These are phyloP conservation scores for Claviceps capensis DNA, from an alignment of 2,329 filamentous ascomycete genomes.

Conservation along the genomic window DNA sequence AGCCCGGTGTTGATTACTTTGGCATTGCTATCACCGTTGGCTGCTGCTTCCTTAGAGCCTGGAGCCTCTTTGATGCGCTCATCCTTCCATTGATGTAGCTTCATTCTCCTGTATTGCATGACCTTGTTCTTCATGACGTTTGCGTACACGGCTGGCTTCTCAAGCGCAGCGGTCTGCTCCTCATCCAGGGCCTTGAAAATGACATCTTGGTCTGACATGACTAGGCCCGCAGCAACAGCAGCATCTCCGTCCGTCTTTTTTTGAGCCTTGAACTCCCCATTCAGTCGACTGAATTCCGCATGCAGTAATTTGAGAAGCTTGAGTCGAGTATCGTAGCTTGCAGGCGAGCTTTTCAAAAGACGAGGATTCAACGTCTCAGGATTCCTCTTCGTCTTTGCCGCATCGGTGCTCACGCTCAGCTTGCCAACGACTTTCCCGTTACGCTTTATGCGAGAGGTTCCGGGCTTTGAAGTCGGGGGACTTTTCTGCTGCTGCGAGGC, in stretches of 20 bases:
- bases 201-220: conserved; percentile 51
- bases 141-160: conserved; percentile 57
- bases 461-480: background rate
- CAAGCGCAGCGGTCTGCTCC: conserved; percentile 60
- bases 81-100: conserved; percentile 54
- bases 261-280: conserved; percentile 44
- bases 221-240: conserved; percentile 24
- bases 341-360: conserved; percentile 43
- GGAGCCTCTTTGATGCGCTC: conserved; percentile 30
- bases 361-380: conserved; percentile 53
- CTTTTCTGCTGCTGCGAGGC: background rate
- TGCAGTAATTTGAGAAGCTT: conserved; percentile 51
- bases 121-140: conserved; percentile 79
- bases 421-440: background rate
- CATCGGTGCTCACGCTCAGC: background rate
- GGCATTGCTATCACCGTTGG: conserved; percentile 20
- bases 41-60: background rate
- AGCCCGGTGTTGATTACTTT: conserved; percentile 57
- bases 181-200: conserved; percentile 59
- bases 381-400: conserved; percentile 9
- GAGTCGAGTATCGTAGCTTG: conserved; percentile 40
- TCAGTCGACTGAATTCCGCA: conserved; percentile 51
- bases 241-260: conserved; percentile 24
- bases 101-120: conserved; percentile 63
- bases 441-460: background rate